Percentiles rank a stretch among this genome's conserved stretches.
phyloP scores from a whole-genome alignment of 169 alveolate genomes.

The Plasmodium malariae region DNA sequence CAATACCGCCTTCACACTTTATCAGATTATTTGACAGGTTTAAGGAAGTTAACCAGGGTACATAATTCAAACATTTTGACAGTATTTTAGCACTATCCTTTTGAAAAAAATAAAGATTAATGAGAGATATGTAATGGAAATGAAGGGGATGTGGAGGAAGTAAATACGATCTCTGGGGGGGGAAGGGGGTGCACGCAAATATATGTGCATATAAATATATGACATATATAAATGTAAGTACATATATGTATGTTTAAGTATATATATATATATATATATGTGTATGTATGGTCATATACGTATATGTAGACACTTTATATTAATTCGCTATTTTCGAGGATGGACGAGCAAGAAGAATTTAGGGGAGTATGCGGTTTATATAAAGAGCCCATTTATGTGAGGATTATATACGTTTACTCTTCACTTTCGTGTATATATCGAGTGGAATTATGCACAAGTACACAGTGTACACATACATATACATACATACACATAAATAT shows the following conservation, averaged over 20 bases:
- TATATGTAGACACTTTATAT: too few relatives aligned
- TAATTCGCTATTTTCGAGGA: too few relatives aligned
- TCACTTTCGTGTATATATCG: too few relatives aligned
- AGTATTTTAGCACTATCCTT: slow-evolving; percentile 66
- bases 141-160: neutral
- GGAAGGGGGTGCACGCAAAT: neutral
- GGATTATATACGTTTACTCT: too few relatives aligned
- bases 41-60: slow-evolving; percentile 12
- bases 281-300: neutral
- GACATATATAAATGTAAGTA: too few relatives aligned
- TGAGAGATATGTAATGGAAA: too few relatives aligned
- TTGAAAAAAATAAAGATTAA: neutral
- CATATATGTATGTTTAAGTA: neutral
- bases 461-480: too few relatives aligned
- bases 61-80: slow-evolving; percentile 38
- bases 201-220: slow-evolving; percentile 4
- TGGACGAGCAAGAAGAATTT: too few relatives aligned
- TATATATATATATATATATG: neutral
- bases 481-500: too few relatives aligned
- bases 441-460: too few relatives aligned
- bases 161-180: neutral
- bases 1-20: slow-evolving; percentile 23
- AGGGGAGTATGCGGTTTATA: too few relatives aligned
- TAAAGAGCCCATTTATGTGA: too few relatives aligned
- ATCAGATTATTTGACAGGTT: slow-evolving; percentile 42